Conservation (phyloP, 2,329 filamentous ascomycete genomes). For the Stagonosporopsis tanaceti region DNA sequence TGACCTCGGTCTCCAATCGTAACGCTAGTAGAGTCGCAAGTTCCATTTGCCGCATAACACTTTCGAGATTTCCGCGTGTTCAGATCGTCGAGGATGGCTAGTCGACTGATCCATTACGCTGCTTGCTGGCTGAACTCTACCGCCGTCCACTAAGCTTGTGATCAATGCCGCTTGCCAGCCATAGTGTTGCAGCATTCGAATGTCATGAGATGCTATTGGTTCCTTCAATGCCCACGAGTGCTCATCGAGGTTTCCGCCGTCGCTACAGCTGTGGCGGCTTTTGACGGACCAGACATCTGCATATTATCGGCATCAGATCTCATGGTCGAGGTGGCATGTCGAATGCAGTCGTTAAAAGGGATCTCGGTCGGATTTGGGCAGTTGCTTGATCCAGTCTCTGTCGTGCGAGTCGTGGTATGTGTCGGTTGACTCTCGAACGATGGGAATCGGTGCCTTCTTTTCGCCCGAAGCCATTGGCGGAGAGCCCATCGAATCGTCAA, state of each 20-base stretch:
- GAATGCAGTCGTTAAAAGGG: neutral
- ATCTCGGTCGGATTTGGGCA: neutral
- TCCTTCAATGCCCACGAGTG: neutral
- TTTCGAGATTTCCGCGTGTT: neutral
- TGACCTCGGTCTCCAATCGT: conserved; percentile 17
- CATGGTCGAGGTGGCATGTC: neutral
- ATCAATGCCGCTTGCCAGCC: neutral
- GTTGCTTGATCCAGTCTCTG: neutral
- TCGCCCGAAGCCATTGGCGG: neutral
- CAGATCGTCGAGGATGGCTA: neutral
- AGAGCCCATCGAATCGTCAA: neutral
- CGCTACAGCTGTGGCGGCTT: neutral
- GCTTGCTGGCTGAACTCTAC: neutral
- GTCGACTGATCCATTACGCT: neutral
- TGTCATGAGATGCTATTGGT: neutral
- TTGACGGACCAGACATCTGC: neutral
- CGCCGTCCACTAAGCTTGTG: neutral
- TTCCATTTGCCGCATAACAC: neutral
- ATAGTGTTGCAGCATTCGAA: neutral
- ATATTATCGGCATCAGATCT: neutral
- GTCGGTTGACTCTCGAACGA: neutral
- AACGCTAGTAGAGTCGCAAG: conserved; percentile 22
- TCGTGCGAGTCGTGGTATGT: neutral
- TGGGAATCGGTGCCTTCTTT: neutral
- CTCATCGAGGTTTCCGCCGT: neutral